Base-by-base conservation (phyloP, 345 rosid genomes). In the Litchi chinensis region DNA sequence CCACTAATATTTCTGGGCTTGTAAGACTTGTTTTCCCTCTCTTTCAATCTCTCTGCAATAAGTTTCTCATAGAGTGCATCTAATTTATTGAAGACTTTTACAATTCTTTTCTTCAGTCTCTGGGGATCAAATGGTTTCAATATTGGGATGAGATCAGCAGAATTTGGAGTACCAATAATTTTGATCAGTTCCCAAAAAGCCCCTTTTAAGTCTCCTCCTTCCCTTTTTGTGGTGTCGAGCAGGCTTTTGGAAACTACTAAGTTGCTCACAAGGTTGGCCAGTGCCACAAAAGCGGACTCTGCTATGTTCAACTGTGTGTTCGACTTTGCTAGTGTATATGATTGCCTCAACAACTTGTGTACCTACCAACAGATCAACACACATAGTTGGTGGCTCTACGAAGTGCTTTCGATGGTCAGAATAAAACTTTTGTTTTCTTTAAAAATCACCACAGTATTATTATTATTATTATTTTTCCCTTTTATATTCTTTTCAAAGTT, bases 211-310 rank as follows among this genome's bases (percentile, higher is more conserved):
- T 71, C 19, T 21, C 39, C 65, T 5, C 80, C 80, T 46, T 71
- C 80, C 1, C 44, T 72, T 59, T 71, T 71, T 11, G 80, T 56
- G 76, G 26, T 70, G 52, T 78, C 76, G 60, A 78, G 71, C n/a
- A 78, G 64, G 18, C 16, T 64, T 37, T 78, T 78, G 9, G 80
- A 78, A 46, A 75, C 65, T 4, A 71, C 3, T 2, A 78, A 6
- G 40, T 78, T 70, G 41, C 80, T 78, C 37, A 78, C 32, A 12
- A 78, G 80, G 70, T 78, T 70, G 24, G 80, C 76, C 32, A 78
- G 65, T 32, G 76, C 80, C 9, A 40, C 28, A 15, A 78, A 78
- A 10, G 76, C 76, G 6, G 69, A 46, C 19, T 78, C 80, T 21
- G 80, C 76, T 44, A 78, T 78, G 11, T 78, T 71, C 71, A 78